These are phyloP conservation scores for Takashimella tepidaria DNA, from an alignment of 1,284 basidiomycete genomes.

Conservation along the genomic window DNA sequence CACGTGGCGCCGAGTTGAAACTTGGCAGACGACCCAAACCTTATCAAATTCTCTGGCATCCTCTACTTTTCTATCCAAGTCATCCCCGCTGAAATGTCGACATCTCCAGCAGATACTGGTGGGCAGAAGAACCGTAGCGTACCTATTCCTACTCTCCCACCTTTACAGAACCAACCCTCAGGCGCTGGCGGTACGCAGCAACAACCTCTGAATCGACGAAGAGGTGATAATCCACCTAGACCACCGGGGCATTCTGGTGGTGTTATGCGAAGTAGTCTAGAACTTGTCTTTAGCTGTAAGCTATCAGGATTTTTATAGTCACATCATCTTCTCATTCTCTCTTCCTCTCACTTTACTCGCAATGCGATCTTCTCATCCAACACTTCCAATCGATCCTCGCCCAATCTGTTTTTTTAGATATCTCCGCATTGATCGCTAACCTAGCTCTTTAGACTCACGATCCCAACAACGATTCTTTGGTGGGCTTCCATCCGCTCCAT, in stretches of 20 bases:
- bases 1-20: no score
- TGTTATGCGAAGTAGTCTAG: conserved; percentile 41
- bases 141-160: neutral
- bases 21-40: no score
- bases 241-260: conserved; percentile 7
- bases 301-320: neutral
- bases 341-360: neutral
- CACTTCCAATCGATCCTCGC: neutral
- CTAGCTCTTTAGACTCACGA: conserved; percentile 36
- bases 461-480: conserved; percentile 45
- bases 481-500: conserved; percentile 37
- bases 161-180: neutral
- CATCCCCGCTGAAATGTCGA: no score
- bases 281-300: conserved; percentile 48
- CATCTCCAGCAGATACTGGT: no score
- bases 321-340: neutral
- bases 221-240: conserved; percentile 1
- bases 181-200: no score
- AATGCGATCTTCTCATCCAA: neutral
- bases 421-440: neutral
- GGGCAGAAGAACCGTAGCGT: neutral
- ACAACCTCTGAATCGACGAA: neutral
- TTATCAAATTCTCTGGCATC: no score
- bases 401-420: neutral
- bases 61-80: no score